Base-by-base conservation (phyloP, 345 rosid genomes). In the Eucalyptus camaldulensis region DNA sequence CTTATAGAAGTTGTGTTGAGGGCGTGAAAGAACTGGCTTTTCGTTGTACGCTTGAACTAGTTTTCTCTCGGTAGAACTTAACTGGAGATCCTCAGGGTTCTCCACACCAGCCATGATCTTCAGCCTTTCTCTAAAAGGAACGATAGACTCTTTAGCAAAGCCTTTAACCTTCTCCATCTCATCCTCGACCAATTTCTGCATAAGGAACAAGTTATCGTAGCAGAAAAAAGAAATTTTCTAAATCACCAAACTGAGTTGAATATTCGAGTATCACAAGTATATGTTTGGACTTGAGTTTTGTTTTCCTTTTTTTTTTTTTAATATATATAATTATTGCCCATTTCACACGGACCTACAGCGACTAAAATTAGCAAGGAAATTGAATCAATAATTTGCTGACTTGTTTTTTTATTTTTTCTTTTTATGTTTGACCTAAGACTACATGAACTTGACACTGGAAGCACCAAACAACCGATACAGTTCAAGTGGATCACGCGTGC, bases 1-100 rank as follows among this genome's bases (percentile, higher is more conserved):
- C 96, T 90, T 92, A 44, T 91, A 96, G 90, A 96, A 97, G 87
- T 92, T 93, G 91, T 97, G 99, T 90, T 97, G 99, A n/a, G 99
- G 99, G 47, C 99, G 98, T 51, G 99, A 96, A 62, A 97, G 97
- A 88, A 96, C 99, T 0, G 98, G 99, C 90, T 97, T 97, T 91
- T 97, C 99, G 54, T 96, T 97, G 88, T 96, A 97, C 89, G 96
- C 96, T 53, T 93, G 93, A 22, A 96, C 92, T 88, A 97, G 99
- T 89, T 96, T 97, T 92, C 89, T 96, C 56, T 97, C 99, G 4
- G 99, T 87, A 43, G 99, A 95, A 92, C 96, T 94, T 91, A 97
- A 86, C 90, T 90, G 90, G 65, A 97, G 96, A 88, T 97, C 97
- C 40, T 96, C 98, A 2, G 99, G 97, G 93, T 97, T 97, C 33